Evolutionary conservation across 352 stramenopile species (phyloP), one percentile per base, ranked within the genome.

Genomic region (Globisporangium uncinulatum): DNA sequence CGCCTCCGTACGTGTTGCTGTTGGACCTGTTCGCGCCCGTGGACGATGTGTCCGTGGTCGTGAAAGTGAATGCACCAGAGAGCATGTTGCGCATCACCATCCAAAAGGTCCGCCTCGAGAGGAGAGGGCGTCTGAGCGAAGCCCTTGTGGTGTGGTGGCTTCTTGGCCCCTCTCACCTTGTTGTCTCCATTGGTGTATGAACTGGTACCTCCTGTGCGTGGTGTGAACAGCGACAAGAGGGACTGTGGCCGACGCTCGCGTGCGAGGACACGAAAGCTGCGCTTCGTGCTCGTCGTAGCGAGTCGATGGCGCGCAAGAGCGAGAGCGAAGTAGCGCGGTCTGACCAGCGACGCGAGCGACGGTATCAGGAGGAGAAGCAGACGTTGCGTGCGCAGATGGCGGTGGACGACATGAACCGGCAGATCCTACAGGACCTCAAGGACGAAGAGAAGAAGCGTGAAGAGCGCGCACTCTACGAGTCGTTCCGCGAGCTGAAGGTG

Each of bases 341-440:
- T 3, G 69, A 75, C 21, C 82, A 80, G 43, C 67, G 77, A 11
- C 81, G 82, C 49, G 74, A 89, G 1, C 61, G 62, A 13, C 82
- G 73, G 39, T 67, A 89, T 42, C 55, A 74, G 20, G 83, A 89
- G 36, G 81, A 94, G 56, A 88, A 87, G 51, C 74, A 84, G 24
- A 86, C 78, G 11, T 61, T 94, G 34, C 77, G 84, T 4, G 84
- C 83, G 3, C 84, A 94, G 54, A 92, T 94, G 84, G 76, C 74
- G 1, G 74, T 94, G 9, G 83, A 92, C 42, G 81, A 94, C 45
- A 60, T 66, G 8, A 90, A 89, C 48, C 77, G 81, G 4, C 81
- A 92, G 57, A 72, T 91, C 19, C 63, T 94, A 10, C 61, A 63
- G 4, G 81, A 93, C 51, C 62, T 91, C 15, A 92, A 93, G 46